Evolutionary conservation across 1,284 basidiomycete genomes (phyloP), one percentile per base, ranked within the genome.

Genomic region (Sanghuangporus sanghuang): DNA sequence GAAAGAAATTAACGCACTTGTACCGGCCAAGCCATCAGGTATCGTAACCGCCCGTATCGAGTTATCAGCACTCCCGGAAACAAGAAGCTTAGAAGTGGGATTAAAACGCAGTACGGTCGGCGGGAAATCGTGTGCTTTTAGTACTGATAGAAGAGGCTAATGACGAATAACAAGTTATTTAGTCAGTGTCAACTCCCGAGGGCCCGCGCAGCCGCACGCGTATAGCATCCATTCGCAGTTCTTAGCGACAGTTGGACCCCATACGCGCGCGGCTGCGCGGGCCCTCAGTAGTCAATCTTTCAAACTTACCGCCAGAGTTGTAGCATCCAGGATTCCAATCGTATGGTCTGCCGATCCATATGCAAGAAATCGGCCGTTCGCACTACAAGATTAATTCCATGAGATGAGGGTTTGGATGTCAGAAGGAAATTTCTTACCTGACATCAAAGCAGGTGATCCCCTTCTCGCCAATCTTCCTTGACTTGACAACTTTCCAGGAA

Each of bases 41-140:
- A 97, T 84, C 21, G 83, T 83, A 53, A 97, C 84, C 52, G 96
- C 78, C 32, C 96, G 86, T 27, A 98, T 79, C 1, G 90, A 88
- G 73, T 93, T 96, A 75, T 99, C 96, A 5, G 93, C 92, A 70
- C 94, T 95, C 3, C 92, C 95, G 5, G 93, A 95, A 23, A 95
- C 83, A n/a, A 99, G 82, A n/a, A 96, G 69, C 18, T 81, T 85
- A 14, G 89, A 89, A 4, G 85, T 80, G 0, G 94, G 90, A 72
- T 91, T 96, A 79, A 99, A 98, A 63, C 84, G 85, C 62, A 99
- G 76, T 1, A 90, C 88, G 0, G 96, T 99, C 1, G 94, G 86
- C 2, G 97, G 94, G 74, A 99, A 96, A 67, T 95, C 93, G 75
- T 99, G 97, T 0, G 96, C 92, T 73, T 94, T 92, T 56, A 98